These are phyloP conservation scores for Penicillium angulare DNA, from an alignment of 495 filamentous ascomycete species.

Conservation along the genomic window DNA sequence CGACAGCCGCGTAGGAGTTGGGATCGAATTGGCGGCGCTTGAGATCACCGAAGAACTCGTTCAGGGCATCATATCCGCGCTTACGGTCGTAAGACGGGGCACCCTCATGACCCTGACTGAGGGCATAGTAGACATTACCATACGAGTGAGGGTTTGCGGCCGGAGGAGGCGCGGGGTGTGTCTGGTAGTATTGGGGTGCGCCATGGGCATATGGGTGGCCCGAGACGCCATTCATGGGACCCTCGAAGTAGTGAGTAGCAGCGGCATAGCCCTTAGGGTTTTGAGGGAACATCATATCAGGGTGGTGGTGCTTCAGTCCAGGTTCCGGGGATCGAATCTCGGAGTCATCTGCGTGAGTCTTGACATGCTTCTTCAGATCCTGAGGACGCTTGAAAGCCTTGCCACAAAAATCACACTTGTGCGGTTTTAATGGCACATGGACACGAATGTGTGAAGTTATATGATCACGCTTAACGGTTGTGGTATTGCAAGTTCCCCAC, in stretches of 20 bases:
- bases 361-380: slow-evolving; percentile 99
- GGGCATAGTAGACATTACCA: slow-evolving; percentile 69
- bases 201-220: slow-evolving; percentile 46
- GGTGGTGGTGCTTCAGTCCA: slow-evolving; percentile 40
- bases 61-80: slow-evolving; percentile 81
- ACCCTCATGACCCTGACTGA: slow-evolving; percentile 53
- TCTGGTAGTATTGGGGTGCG: slow-evolving; percentile 57
- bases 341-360: slow-evolving; percentile 99
- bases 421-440: slow-evolving; percentile 95
- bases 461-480: slow-evolving; percentile 97
- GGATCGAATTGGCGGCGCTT: slow-evolving; percentile 89
- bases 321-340: slow-evolving; percentile 76
- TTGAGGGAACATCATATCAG: slow-evolving; percentile 53
- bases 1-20: slow-evolving; percentile 76
- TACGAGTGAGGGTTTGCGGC: slow-evolving; percentile 53
- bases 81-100: slow-evolving; percentile 64
- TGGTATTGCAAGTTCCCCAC: slow-evolving; percentile 94
- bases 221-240: slow-evolving; percentile 38
- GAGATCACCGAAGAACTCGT: slow-evolving; percentile 89
- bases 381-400: slow-evolving; percentile 99
- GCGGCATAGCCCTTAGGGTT: slow-evolving; percentile 42
- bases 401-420: slow-evolving; percentile 97
- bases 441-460: slow-evolving; percentile 99
- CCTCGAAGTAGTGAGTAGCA: slow-evolving; percentile 46
- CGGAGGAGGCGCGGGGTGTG: slow-evolving; percentile 47